Percentiles rank a stretch among this genome's conserved stretches.
These are phyloP conservation scores for Eremomyces bilateralis DNA, from an alignment of 495 filamentous ascomycete species.

Conservation along the genomic window DNA sequence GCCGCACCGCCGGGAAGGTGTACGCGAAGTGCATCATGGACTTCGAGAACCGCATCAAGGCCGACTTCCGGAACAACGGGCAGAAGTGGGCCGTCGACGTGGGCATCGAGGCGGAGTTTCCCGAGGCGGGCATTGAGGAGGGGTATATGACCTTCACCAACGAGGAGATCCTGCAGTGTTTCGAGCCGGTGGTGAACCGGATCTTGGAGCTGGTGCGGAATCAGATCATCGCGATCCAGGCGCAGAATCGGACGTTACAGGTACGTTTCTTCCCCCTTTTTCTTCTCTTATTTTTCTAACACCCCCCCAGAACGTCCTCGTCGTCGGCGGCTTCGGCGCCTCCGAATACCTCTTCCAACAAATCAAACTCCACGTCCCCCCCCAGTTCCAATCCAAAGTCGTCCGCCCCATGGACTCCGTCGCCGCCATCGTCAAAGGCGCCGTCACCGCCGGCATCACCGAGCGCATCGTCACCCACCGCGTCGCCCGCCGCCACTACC, in stretches of 20 bases:
- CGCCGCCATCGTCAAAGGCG: conserved; percentile 56
- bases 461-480: conserved; percentile 91
- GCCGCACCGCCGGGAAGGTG: conserved; percentile 49
- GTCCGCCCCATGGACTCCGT: conserved; percentile 61
- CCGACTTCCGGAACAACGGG: conserved; percentile 60
- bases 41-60: conserved; percentile 61
- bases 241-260: conserved; percentile 48
- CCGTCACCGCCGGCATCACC: conserved; percentile 76
- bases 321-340: conserved; percentile 54
- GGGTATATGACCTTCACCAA: conserved; percentile 71
- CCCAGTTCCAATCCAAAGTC: conserved; percentile 58
- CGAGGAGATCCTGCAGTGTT: conserved; percentile 59
- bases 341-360: conserved; percentile 65
- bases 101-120: conserved; percentile 56
- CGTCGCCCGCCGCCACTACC: conserved; percentile 93
- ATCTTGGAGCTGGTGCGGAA: conserved; percentile 54
- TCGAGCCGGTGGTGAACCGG: conserved; percentile 56
- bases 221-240: conserved; percentile 60
- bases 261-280: conserved; percentile 23
- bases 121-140: conserved; percentile 54
- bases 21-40: conserved; percentile 69
- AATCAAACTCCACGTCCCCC: conserved; percentile 64
- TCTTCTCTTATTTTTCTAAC: not conserved
- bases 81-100: conserved; percentile 63
- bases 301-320: conserved; percentile 43